phyloP scores from a whole-genome alignment of 768 basidiomycete species.

The Coprinellus micaceus region DNA sequence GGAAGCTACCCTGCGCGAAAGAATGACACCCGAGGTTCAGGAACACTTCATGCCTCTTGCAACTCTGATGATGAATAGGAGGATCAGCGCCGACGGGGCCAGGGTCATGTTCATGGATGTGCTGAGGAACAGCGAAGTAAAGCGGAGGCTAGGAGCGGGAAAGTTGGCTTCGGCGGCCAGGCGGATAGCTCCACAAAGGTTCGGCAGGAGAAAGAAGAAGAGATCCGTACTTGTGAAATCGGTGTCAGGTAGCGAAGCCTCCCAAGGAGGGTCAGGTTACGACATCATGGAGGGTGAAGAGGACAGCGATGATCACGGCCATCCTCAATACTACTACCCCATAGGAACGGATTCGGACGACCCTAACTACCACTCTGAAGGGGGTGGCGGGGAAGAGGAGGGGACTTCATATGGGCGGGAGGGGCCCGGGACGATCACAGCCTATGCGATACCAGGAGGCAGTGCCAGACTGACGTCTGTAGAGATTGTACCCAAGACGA shows the following conservation, averaged over 20 bases:
- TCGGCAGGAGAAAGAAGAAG: not conserved
- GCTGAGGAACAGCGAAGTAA: not conserved
- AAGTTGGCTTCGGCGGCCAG: too few species aligned
- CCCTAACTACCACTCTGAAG: not conserved
- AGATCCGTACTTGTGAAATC: not conserved
- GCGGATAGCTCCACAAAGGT: not conserved
- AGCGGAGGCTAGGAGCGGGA: not conserved
- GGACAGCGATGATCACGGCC: not conserved
- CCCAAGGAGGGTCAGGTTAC: not conserved
- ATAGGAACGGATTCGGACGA: not conserved
- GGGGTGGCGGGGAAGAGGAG: not conserved
- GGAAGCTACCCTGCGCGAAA: not conserved
- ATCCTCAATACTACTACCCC: not conserved
- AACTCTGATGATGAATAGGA: not conserved
- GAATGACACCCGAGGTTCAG: not conserved
- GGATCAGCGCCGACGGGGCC: slow-evolving; percentile 1
- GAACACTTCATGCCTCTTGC: not conserved
- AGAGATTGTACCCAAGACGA: not conserved
- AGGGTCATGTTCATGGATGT: slow-evolving; percentile 2
- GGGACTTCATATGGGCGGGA: not conserved
- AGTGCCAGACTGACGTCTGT: not conserved
- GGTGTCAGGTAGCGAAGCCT: not conserved
- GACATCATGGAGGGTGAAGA: not conserved
- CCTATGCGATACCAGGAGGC: not conserved
- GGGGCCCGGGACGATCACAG: not conserved